A percentile compares a stretch with the other conserved stretches of the same genome.
These are phyloP conservation scores for Diaporthe vaccinii DNA, from an alignment of 2,329 filamentous ascomycete species.

Conservation along the genomic window DNA sequence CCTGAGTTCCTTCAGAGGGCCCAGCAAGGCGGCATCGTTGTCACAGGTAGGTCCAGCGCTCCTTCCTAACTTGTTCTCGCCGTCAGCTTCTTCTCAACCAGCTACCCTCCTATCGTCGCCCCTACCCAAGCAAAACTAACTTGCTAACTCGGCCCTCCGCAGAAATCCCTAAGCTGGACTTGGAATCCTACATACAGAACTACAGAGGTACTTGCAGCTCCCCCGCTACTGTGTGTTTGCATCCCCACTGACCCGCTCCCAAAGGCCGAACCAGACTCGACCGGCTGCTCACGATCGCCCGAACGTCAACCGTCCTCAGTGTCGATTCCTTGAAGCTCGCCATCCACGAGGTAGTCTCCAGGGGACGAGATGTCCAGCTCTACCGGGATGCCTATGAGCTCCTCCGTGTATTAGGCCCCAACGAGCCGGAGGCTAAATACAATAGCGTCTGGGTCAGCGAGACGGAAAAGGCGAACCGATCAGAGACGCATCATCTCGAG, in stretches of 20 bases:
- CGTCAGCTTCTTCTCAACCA: neutral
- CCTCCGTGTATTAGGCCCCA: conserved; percentile 73
- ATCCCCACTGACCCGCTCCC: conserved; percentile 24
- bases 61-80: neutral
- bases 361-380: conserved; percentile 77
- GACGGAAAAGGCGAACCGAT: conserved; percentile 75
- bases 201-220: conserved; percentile 75
- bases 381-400: conserved; percentile 79
- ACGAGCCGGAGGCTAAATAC: conserved; percentile 74
- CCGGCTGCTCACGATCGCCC: conserved; percentile 85
- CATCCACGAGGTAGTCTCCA: conserved; percentile 77
- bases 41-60: conserved; percentile 56
- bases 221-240: neutral
- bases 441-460: conserved; percentile 83
- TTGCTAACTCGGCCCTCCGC: conserved; percentile 37
- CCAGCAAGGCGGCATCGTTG: conserved; percentile 60
- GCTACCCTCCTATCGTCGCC: neutral
- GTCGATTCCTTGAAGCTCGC: conserved; percentile 86
- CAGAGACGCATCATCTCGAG: conserved; percentile 83
- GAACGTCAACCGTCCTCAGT: conserved; percentile 80
- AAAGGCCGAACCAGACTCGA: conserved; percentile 85
- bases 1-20: conserved; percentile 63
- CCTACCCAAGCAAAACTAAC: neutral
- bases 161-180: conserved; percentile 90
- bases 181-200: conserved; percentile 91